Base-by-base conservation (phyloP, 106 monocot genomes). In the Allium fistulosum region DNA sequence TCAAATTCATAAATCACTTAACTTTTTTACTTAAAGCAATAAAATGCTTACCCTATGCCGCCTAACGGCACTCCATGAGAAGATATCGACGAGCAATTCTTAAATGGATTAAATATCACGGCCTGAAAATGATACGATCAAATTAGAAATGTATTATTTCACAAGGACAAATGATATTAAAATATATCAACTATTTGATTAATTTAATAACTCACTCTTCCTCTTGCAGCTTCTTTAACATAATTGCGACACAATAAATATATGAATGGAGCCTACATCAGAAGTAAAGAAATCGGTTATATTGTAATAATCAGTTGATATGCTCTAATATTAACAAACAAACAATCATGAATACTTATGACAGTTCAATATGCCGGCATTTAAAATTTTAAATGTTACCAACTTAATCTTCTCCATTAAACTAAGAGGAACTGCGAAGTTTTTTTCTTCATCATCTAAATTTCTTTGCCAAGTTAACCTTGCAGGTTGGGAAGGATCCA, bases 61-160 rank as follows among this genome's bases (percentile, higher is more conserved):
- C 87, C 87, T 70, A 88, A 57, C 15, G 87, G 87, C 47, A 87
- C 57, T 16, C 87, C 87, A 60, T 66, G 68, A 47, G 77, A 80
- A 72, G 77, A 80, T 4, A 63, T 27, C 60, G 70, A 12, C 66
- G 69, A 62, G 62, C 61, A 69, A 37, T 77, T 87, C 49, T 74
- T 80, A 61, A 87, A 80, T 8, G 87, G 87, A 65, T 87, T 69
- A 51, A 64, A 83, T 18, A 55, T 53, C 22, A 72, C n/a, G 64
- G 68, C 63, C 87, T 87, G 69, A 49, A 61, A 64, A 68, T 65
- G 57, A 49, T 5, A 50, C 14, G 8, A 26, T 59, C 16, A 52
- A n/a, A 3, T 28, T 60, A 74, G 8, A 58, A 13, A n/a, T 59
- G 13, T 66, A 13, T 28, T 9, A 65, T 50, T 50, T 49, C 22